phyloP scores from a whole-genome alignment of 805 yeast genomes.

The Kuraishia hungarica region DNA sequence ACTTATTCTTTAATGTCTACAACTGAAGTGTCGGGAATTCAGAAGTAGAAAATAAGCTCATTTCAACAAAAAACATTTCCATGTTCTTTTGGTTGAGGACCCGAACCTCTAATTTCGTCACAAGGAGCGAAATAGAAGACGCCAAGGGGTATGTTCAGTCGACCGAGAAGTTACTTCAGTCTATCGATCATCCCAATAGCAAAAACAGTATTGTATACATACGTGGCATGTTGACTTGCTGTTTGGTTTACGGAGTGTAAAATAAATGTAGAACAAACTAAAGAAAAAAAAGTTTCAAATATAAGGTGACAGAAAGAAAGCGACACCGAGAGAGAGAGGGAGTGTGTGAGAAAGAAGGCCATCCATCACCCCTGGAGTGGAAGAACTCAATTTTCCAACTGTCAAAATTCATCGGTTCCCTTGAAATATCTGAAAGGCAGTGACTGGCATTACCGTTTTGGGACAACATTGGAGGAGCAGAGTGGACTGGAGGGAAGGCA shows the following conservation, averaged over 20 bases:
- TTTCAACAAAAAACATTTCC: conserved; percentile 11
- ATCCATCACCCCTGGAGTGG: neutral
- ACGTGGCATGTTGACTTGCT: conserved; percentile 51
- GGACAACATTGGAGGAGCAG: neutral
- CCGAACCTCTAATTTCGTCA: conserved; percentile 49
- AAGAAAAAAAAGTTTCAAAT: neutral
- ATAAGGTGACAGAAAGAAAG: too few species aligned
- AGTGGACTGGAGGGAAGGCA: too few species aligned
- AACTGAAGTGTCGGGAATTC: conserved; percentile 88
- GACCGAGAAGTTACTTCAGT: neutral
- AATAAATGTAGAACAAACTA: neutral
- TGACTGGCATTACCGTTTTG: neutral
- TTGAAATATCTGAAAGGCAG: neutral
- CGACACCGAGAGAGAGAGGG: too few species aligned
- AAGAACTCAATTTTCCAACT: neutral
- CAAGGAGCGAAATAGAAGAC: conserved; percentile 5
- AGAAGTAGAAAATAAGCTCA: conserved; percentile 35
- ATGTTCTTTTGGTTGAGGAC: conserved; percentile 38
- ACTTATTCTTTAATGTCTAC: conserved; percentile 19
- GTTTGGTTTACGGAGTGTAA: neutral
- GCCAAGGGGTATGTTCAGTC: neutral
- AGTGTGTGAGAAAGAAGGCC: neutral
- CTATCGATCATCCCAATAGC: neutral
- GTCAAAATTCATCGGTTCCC: neutral
- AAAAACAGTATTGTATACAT: conserved; percentile 24